These are phyloP conservation scores for Chalciporus piperatus DNA, from an alignment of 768 basidiomycete genomes.

Conservation along the genomic window DNA sequence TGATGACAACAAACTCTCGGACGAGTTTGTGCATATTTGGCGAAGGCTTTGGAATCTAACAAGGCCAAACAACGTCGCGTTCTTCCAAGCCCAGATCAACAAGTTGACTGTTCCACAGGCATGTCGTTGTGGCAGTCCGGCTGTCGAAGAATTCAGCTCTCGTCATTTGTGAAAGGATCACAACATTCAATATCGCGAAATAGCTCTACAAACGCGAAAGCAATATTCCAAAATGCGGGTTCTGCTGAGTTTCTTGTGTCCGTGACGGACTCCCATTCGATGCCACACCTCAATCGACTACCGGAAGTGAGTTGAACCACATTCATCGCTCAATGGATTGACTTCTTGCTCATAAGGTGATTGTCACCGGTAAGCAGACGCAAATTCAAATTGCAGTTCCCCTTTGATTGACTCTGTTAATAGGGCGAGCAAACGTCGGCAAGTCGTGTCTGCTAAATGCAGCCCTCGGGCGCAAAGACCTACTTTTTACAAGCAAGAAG, in stretches of 20 bases:
- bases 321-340: background rate
- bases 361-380: conserved; percentile 26
- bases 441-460: conserved; percentile 76
- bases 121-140: conserved; percentile 16
- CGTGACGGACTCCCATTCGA: conserved; percentile 14
- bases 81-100: background rate
- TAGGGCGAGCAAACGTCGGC: conserved; percentile 79
- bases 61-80: conserved; percentile 23
- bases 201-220: conserved; percentile 10
- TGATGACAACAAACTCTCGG: background rate
- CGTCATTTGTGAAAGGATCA: background rate
- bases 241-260: conserved; percentile 30
- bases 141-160: background rate
- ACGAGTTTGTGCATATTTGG: conserved; percentile 25
- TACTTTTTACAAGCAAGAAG: conserved; percentile 66
- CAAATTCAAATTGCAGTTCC: background rate
- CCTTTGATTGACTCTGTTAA: background rate
- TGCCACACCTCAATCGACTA: conserved; percentile 17
- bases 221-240: conserved; percentile 21
- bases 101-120: background rate
- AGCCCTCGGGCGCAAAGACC: conserved; percentile 52
- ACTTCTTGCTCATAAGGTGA: conserved; percentile 14
- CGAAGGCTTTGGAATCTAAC: conserved; percentile 22
- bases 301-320: conserved; percentile 26
- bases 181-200: conserved; percentile 3